Conservation (phyloP, 75 land plant genomes). For the Picea glauca region DNA sequence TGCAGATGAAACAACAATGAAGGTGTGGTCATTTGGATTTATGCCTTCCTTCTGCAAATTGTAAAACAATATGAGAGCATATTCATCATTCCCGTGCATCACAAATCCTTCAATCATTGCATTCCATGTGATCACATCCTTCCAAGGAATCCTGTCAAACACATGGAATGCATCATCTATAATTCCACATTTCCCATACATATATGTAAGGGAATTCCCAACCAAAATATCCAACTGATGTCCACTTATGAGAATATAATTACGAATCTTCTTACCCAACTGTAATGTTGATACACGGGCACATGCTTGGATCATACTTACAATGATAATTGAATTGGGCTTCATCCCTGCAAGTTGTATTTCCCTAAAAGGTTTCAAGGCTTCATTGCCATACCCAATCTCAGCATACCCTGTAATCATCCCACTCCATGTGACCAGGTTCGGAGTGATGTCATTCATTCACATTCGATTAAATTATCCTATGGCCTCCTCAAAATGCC, state of each 20-base stretch:
- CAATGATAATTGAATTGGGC: too few species aligned
- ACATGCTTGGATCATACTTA: too few species aligned
- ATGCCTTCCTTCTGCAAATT: conserved; percentile 15
- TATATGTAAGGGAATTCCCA: conserved; percentile 2
- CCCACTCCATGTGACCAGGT: too few species aligned
- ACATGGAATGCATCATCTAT: conserved; percentile 11
- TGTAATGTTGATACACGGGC: not conserved
- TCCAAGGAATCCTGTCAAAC: conserved; percentile 7
- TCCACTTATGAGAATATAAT: not conserved
- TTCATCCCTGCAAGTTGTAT: too few species aligned
- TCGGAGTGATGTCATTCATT: too few species aligned
- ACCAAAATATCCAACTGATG: conserved; percentile 3
- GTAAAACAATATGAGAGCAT: not conserved
- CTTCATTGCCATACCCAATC: too few species aligned
- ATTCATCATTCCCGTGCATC: conserved; percentile 7
- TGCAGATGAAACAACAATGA: conserved; percentile 11
- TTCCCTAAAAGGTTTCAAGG: too few species aligned
- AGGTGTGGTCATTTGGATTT: conserved; percentile 17
- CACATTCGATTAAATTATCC: too few species aligned
- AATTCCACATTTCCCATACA: conserved; percentile 28
- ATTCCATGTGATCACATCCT: conserved; percentile 19
- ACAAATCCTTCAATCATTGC: conserved; percentile 23
- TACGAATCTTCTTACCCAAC: conserved; percentile 6
- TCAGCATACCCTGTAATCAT: too few species aligned
- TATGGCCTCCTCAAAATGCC: too few species aligned